A percentile compares a stretch with the other conserved stretches of the same genome.
phyloP scores from a whole-genome alignment of 805 yeast species.

The Candida ipomoeae region DNA sequence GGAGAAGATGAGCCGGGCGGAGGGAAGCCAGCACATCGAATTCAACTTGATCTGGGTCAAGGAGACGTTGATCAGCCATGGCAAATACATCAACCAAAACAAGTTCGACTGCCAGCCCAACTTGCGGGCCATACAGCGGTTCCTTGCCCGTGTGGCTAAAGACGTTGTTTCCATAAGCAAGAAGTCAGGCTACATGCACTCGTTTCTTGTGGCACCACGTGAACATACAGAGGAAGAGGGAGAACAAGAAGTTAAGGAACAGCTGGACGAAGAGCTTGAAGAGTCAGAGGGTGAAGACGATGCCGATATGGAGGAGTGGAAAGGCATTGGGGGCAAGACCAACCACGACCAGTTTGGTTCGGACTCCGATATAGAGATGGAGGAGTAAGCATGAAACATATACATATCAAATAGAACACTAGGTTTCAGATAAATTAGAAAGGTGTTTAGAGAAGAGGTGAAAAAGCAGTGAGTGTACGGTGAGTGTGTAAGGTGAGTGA shows the following conservation, averaged over 20 bases:
- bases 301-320: conserved; percentile 11
- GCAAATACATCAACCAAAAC: conserved; percentile 62
- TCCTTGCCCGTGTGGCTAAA: conserved; percentile 68
- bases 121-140: conserved; percentile 68
- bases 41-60: conserved; percentile 81
- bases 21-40: conserved; percentile 77
- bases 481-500: too few species aligned
- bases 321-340: conserved; percentile 12
- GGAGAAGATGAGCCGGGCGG: conserved; percentile 43
- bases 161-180: conserved; percentile 57
- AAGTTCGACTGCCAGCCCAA: conserved; percentile 61
- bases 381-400: conserved; percentile 4
- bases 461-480: not conserved
- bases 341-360: conserved; percentile 7
- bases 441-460: not conserved
- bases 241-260: conserved; percentile 10
- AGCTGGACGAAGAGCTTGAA: conserved; percentile 10
- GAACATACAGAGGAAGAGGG: conserved; percentile 6
- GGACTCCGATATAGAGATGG: conserved; percentile 15
- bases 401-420: not conserved
- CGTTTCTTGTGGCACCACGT: conserved; percentile 39
- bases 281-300: conserved; percentile 7
- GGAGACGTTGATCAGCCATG: conserved; percentile 65
- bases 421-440: not conserved
- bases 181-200: conserved; percentile 51